Percentiles rank a stretch among this genome's conserved stretches.
Evolutionary conservation across 345 rosid genomes (phyloP).

Genomic region (Brassica nigra): DNA sequence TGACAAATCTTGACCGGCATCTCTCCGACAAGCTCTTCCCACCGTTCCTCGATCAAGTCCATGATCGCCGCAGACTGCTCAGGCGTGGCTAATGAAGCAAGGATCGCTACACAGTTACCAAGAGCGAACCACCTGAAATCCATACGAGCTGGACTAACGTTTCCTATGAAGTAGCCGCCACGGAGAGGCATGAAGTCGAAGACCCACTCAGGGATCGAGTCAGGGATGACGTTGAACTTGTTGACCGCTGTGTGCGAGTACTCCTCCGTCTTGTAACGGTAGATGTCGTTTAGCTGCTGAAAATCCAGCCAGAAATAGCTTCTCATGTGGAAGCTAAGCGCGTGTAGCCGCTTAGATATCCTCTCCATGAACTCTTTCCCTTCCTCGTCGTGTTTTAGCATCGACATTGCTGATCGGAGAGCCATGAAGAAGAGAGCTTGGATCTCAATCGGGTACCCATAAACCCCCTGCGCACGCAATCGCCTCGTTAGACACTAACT

Average conservation of each 20-base stretch:
- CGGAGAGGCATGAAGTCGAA: slow-evolving; percentile 67
- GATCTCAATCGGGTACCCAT: slow-evolving; percentile 68
- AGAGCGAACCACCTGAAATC: slow-evolving; percentile 74
- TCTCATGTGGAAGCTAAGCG: slow-evolving; percentile 67
- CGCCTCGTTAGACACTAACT: neutral
- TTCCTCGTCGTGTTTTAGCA: slow-evolving; percentile 57
- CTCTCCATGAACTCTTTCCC: slow-evolving; percentile 63
- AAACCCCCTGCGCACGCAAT: slow-evolving; percentile 50
- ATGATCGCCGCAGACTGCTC: slow-evolving; percentile 68
- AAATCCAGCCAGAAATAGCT: slow-evolving; percentile 66
- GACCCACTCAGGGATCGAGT: slow-evolving; percentile 67
- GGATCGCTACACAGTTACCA: slow-evolving; percentile 63
- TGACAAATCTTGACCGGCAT: slow-evolving; percentile 74
- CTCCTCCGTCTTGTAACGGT: slow-evolving; percentile 69
- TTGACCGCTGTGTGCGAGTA: slow-evolving; percentile 66
- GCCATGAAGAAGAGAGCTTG: slow-evolving; percentile 73
- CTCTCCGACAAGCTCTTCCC: slow-evolving; percentile 73
- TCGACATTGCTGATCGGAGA: slow-evolving; percentile 53
- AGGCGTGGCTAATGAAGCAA: slow-evolving; percentile 61
- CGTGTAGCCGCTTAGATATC: slow-evolving; percentile 59
- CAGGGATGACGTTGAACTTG: slow-evolving; percentile 71
- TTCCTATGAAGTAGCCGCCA: slow-evolving; percentile 71
- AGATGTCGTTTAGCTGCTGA: slow-evolving; percentile 64
- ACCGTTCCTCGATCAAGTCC: slow-evolving; percentile 69
- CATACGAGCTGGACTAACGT: slow-evolving; percentile 66